Base-by-base conservation (phyloP, 116 monocot species). In the Thalassia testudinum region DNA sequence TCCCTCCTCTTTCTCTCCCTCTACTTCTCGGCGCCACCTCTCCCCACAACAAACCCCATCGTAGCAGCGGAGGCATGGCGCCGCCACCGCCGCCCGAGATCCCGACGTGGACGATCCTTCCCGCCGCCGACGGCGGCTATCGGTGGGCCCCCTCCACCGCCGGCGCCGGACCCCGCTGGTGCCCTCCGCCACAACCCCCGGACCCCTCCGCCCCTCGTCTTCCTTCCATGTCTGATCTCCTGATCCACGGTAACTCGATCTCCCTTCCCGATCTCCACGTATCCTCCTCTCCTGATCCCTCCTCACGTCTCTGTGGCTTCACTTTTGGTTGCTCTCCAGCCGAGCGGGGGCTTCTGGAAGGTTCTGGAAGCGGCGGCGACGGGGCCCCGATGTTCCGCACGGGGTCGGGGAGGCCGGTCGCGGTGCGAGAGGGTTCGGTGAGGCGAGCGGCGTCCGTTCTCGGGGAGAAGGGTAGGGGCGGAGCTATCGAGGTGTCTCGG, bases 21-120 rank as follows among this genome's bases (percentile, higher is more conserved):
- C n/a, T n/a, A n/a, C n/a, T n/a, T n/a, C n/a, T n/a, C n/a, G n/a
- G n/a, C n/a, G n/a, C n/a, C n/a, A n/a, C n/a, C n/a, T 40, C 40
- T 40, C 40, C 40, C 7, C 40, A 7, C 11, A 40, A 40, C 14
- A 8, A 7, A 40, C 40, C 40, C 11, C 40, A 14, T 8, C 40
- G 40, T 8, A 8, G 40, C 40, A 40, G 40, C 11, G 40, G 45
- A 24, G 26, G 19, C 0, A 1, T 37, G 23, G 34, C 34, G 42
- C 37, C 28, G 18, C n/a, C n/a, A n/a, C 25, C 73, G 56, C 24
- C 59, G 51, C 42, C 61, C 37, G 61, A 62, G 6, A 37, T 64
- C 24, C 69, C 70, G 28, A 64, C 68, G 38, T 90, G 90, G 90
- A 61, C 53, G 67, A 84, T 90, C 15, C 16, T 67, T 29, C 66